Percentiles rank a stretch among this genome's conserved stretches.
Conservation (phyloP, 257 asterid genomes). For the Parsonsia alboflavescens region DNA sequence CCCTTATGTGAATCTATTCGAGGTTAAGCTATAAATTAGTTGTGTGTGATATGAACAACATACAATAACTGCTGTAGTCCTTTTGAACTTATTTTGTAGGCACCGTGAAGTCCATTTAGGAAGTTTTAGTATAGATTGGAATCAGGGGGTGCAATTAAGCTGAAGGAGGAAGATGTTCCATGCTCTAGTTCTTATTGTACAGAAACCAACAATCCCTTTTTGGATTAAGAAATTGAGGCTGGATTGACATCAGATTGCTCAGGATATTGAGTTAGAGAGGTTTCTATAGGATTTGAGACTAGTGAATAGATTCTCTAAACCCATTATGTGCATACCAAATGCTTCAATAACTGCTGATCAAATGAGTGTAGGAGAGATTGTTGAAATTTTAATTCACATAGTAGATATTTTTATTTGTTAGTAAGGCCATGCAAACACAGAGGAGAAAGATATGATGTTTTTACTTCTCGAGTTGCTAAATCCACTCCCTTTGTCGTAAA, state of each 20-base stretch:
- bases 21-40: neutral
- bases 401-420: neutral
- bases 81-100: neutral
- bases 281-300: neutral
- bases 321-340: neutral
- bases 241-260: neutral
- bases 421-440: neutral
- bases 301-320: neutral
- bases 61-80: neutral
- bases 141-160: neutral
- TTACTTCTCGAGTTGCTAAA: no score
- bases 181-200: neutral
- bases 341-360: neutral
- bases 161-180: neutral
- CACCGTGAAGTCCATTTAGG: conserved; percentile 3
- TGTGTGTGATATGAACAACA: neutral
- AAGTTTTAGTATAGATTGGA: neutral
- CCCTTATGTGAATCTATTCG: neutral
- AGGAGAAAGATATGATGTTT: neutral
- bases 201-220: neutral
- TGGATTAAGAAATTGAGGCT: neutral
- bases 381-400: neutral
- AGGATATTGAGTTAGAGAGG: neutral
- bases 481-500: no score
- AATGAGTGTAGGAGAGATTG: neutral